phyloP scores from a whole-genome alignment of 768 basidiomycete species.

The Mycena amicta region DNA sequence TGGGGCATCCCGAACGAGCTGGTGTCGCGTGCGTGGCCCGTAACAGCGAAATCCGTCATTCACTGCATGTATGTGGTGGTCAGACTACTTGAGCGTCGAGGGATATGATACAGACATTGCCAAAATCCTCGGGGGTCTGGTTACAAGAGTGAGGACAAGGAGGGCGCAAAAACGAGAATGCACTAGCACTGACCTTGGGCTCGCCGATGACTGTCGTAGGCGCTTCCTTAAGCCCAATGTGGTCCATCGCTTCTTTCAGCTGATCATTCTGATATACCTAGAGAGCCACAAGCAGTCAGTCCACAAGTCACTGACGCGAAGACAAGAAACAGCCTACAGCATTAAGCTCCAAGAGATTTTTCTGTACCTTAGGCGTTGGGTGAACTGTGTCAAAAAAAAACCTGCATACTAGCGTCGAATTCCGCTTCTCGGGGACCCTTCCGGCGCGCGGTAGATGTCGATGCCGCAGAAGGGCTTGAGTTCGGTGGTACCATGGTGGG shows the following conservation, averaged over 20 bases:
- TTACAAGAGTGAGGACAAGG: not conserved
- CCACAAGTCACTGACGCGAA: no score
- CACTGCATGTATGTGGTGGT: no score
- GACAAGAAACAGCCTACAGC: not conserved
- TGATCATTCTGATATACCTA: conserved; percentile 10
- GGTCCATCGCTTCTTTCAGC: not conserved
- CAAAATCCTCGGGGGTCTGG: not conserved
- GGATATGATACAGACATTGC: not conserved
- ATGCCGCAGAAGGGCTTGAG: conserved; percentile 2
- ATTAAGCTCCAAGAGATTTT: conserved; percentile 3
- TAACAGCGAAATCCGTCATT: not conserved
- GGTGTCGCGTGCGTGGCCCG: not conserved
- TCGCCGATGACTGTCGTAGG: conserved; percentile 4
- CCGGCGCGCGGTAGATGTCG: conserved; percentile 6
- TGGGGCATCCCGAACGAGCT: not conserved
- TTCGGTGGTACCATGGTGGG: no score
- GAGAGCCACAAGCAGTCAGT: not conserved
- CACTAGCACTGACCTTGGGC: not conserved
- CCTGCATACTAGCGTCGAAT: conserved; percentile 2
- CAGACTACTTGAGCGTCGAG: no score
- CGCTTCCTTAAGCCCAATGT: not conserved
- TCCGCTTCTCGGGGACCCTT: not conserved
- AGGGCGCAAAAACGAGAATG: not conserved
- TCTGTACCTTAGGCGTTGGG: not conserved
- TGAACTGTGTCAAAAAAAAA: not conserved